Evolutionary conservation across 768 basidiomycete genomes (phyloP), one percentile per base, ranked within the genome.

Genomic region (Suillus subluteus): DNA sequence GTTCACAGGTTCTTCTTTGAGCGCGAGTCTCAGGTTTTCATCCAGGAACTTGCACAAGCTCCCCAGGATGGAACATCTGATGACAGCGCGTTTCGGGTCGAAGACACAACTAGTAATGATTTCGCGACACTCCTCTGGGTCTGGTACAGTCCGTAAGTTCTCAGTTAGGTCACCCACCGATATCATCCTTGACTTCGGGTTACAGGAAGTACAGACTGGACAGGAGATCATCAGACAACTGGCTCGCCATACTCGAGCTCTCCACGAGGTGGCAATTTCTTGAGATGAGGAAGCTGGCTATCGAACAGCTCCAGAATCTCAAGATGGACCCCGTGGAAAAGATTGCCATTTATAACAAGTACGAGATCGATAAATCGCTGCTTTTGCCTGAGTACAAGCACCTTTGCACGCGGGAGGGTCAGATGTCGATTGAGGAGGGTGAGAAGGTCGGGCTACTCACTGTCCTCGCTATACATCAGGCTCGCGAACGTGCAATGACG

Each of bases 401-500:
- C 0, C 79, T 92, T 0, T 87, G 87, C 58, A 78, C 78, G 13
- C 85, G 88, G 5, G 78, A 82, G 0, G 81, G 81, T 0, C 83
- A 88, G 0, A 80, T 89, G n/a, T 81, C 79, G 0, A 75, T 84
- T 2, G 81, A 80, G 11, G 92, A 92, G 65, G 88, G 85, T 58
- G 73, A 78, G 4, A 77, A 78, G 41, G 78, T 94, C 23, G 87
- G 88, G 54, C 73, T 87, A 70, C 84, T 88, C 48, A 87, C 87
- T 0, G 79, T 86, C 0, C 73, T 90, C 1, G 80, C 74, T 43
- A 79, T 91, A n/a, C 85, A 86, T 0, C 73, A 76, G 4, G 86
- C 85, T 3, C 82, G 90, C 1, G 90, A 91, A 65, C 75, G 75
- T 21, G 73, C 71, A 9, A 70, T 69, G 58, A 80, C 79, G 32